Conservation (phyloP, 345 rosid species). For the Corchorus capsularis region DNA sequence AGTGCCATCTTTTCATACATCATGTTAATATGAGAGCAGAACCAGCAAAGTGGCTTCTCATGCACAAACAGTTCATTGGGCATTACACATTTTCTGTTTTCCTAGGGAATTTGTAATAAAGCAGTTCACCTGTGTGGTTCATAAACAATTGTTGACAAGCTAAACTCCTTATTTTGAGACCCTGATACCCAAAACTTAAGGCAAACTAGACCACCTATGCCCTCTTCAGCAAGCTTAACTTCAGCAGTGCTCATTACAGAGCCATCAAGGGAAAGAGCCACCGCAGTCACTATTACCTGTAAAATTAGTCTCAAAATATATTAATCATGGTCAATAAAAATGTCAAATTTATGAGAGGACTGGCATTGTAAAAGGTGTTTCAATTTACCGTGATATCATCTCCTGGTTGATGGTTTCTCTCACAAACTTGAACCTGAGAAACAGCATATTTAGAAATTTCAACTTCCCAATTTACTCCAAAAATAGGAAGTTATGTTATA, state of each 20-base stretch:
- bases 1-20: background rate
- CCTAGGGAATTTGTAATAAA: background rate
- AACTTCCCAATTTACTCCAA: constrained; percentile 15
- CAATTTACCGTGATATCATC: constrained; percentile 79
- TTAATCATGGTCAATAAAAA: background rate
- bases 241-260: constrained; percentile 83
- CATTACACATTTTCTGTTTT: background rate
- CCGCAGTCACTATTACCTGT: constrained; percentile 77
- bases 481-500: background rate
- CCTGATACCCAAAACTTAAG: constrained; percentile 81
- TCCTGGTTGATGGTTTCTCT: constrained; percentile 95
- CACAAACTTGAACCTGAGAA: constrained; percentile 88
- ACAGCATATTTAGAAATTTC: constrained; percentile 19
- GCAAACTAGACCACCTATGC: constrained; percentile 79
- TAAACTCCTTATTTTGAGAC: constrained; percentile 60
- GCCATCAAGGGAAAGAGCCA: constrained; percentile 79
- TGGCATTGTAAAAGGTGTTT: background rate
- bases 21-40: background rate
- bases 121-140: constrained; percentile 87
- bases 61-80: background rate
- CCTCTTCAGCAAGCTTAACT: constrained; percentile 86
- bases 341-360: background rate
- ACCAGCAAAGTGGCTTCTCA: background rate
- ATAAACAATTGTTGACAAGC: constrained; percentile 76
- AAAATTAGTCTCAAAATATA: constrained; percentile 25